Evolutionary conservation across 2,329 filamentous ascomycete genomes (phyloP), one percentile per base, ranked within the genome.

Genomic region (Diaporthe sp.): DNA sequence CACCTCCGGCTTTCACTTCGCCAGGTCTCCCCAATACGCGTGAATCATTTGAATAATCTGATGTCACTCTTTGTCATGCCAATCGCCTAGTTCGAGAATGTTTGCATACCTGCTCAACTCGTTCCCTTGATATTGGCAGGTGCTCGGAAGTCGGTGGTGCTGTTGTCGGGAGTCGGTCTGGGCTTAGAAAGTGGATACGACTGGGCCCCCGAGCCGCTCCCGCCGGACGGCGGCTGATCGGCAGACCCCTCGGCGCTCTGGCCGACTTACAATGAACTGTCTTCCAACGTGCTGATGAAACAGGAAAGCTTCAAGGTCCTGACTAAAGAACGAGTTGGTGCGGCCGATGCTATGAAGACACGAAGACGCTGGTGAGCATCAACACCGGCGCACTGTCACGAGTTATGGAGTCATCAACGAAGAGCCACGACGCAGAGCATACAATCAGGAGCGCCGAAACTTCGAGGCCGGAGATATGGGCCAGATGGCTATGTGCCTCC

Each of bases 51-150:
- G 65, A 42, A 69, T 55, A 69, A 69, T 55, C 46, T 55, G 46
- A 69, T 55, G 65, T 69, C 65, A 69, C 65, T 55, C 46, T 69
- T 69, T 55, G 65, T 69, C 65, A 69, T 69, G 65, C 65, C 65
- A 55, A 69, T 39, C n/a, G 65, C 37, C 46, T 49, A 42, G 65
- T 69, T 19, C 34, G 49, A 69, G 65, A 31, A 53, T 69, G 34
- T 53, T 39, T 55, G 65, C 65, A 68, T 55, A 39, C 13, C 31
- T 68, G 46, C 46, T 53, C 46, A 28, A 53, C 19, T 19, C 2
- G 42, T 68, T 25, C 31, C 46, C 25, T 53, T 31, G 46, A 53
- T 68, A 37, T 31, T 69, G 49, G 65, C 65, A 69, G 65, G 49
- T 68, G 31, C 49, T 69, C 65, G 65, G 65, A 55, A 69, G 65